phyloP scores from a whole-genome alignment of 192 early-diverging fungal genomes.

The Coemansia sp. region DNA sequence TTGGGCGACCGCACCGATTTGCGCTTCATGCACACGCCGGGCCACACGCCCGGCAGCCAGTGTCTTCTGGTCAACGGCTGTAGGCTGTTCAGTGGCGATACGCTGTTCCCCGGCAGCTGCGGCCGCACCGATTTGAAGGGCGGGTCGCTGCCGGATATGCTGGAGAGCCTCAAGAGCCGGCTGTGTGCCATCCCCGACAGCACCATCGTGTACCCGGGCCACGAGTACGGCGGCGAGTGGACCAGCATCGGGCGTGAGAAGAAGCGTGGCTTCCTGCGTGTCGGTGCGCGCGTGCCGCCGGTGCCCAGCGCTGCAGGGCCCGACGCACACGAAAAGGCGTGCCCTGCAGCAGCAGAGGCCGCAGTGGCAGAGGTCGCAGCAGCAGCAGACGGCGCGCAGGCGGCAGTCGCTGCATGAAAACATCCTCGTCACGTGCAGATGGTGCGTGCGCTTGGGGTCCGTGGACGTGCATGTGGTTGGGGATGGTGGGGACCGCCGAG shows the following conservation, averaged over 20 bases:
- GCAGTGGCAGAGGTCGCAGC: no score
- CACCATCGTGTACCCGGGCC: conserved; percentile 86
- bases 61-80: conserved; percentile 74
- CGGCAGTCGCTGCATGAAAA: not conserved
- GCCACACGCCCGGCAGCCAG: conserved; percentile 87
- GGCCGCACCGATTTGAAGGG: conserved; percentile 85
- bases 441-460: not conserved
- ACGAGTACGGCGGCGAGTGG: conserved; percentile 82
- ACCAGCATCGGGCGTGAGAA: conserved; percentile 75
- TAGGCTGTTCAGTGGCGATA: conserved; percentile 84
- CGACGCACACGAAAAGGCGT: not conserved
- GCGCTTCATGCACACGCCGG: conserved; percentile 87
- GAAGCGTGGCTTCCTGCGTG: conserved; percentile 45
- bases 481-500: no score
- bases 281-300: conserved; percentile 9
- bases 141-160: conserved; percentile 64
- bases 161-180: conserved; percentile 66
- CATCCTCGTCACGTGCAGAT: no score
- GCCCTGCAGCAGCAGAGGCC: not conserved
- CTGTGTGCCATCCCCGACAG: conserved; percentile 60
- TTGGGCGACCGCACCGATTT: conserved; percentile 59
- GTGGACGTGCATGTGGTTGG: not conserved
- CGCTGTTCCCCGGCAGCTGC: conserved; percentile 75
- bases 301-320: conserved; percentile 26
- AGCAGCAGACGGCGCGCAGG: not conserved